A percentile compares a stretch with the other conserved stretches of the same genome.
Conservation (phyloP, 192 early-diverging fungal genomes). For the Dimargaris verticillata region DNA sequence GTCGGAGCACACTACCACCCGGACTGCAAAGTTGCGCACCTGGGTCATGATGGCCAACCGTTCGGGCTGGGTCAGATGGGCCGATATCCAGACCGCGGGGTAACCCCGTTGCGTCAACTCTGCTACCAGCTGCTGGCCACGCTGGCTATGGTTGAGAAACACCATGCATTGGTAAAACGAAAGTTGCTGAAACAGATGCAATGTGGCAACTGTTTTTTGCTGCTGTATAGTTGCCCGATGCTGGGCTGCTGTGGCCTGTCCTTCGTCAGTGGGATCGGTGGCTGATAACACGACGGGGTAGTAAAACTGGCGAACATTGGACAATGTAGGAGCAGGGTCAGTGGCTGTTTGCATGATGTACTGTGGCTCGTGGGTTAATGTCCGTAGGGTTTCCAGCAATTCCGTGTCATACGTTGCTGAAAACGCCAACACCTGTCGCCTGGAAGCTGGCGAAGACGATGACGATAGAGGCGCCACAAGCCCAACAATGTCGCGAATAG, state of each 20-base stretch:
- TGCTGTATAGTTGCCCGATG: constrained; percentile 19
- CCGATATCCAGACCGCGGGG: neutral
- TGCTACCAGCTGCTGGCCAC: neutral
- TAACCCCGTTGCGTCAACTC: neutral
- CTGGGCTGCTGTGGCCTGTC: neutral
- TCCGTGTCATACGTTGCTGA: constrained; percentile 39
- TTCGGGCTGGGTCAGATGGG: neutral
- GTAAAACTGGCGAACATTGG: constrained; percentile 15
- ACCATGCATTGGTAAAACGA: constrained; percentile 45
- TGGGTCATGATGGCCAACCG: neutral
- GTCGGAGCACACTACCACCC: neutral
- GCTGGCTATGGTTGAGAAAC: constrained; percentile 30
- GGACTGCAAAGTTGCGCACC: neutral
- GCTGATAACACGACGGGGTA: neutral
- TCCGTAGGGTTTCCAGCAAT: constrained; percentile 19
- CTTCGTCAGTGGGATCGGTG: neutral
- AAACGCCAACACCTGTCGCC: constrained; percentile 38
- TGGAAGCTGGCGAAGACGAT: too few species aligned
- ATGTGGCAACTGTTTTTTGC: constrained; percentile 28
- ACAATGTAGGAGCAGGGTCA: constrained; percentile 21
- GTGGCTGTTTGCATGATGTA: constrained; percentile 28
- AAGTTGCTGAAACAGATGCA: constrained; percentile 23
- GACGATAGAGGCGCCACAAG: neutral
- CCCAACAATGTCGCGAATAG: constrained; percentile 13
- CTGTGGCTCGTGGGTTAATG: constrained; percentile 29